phyloP scores from a whole-genome alignment of 805 yeast genomes.

The Priceomyces fermenticarens region DNA sequence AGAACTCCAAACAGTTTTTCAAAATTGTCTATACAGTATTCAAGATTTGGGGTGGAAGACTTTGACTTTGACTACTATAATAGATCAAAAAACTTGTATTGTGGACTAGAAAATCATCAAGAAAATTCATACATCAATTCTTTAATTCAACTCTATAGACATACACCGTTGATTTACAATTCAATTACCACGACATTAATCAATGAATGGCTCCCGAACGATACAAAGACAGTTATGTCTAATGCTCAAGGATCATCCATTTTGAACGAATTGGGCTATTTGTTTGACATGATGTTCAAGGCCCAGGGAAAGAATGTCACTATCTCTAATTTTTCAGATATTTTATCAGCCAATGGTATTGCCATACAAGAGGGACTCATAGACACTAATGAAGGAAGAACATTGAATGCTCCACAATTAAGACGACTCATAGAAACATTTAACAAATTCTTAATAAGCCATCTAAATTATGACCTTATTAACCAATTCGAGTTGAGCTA shows the following conservation, averaged over 20 bases:
- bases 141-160: slow-evolving; percentile 74
- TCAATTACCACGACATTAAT: slow-evolving; percentile 55
- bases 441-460: slow-evolving; percentile 55
- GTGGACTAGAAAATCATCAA: slow-evolving; percentile 89
- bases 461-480: slow-evolving; percentile 49
- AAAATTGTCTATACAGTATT: slow-evolving; percentile 72
- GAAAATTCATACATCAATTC: slow-evolving; percentile 74
- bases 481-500: slow-evolving; percentile 22
- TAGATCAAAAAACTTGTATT: slow-evolving; percentile 48
- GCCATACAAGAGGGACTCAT: slow-evolving; percentile 54
- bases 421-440: slow-evolving; percentile 50
- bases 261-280: slow-evolving; percentile 78
- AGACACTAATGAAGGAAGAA: slow-evolving; percentile 46
- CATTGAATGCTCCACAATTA: slow-evolving; percentile 42
- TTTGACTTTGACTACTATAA: slow-evolving; percentile 89
- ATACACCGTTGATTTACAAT: slow-evolving; percentile 71
- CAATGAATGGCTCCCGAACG: slow-evolving; percentile 41
- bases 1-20: slow-evolving; percentile 69
- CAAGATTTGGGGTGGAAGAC: slow-evolving; percentile 89
- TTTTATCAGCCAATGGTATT: slow-evolving; percentile 33
- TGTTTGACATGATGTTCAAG: slow-evolving; percentile 87
- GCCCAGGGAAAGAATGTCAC: slow-evolving; percentile 77
- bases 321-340: slow-evolving; percentile 69
- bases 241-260: slow-evolving; percentile 50
- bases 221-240: slow-evolving; percentile 25